Conservation (phyloP, 257 asterid species). For the Perilla frutescens region DNA sequence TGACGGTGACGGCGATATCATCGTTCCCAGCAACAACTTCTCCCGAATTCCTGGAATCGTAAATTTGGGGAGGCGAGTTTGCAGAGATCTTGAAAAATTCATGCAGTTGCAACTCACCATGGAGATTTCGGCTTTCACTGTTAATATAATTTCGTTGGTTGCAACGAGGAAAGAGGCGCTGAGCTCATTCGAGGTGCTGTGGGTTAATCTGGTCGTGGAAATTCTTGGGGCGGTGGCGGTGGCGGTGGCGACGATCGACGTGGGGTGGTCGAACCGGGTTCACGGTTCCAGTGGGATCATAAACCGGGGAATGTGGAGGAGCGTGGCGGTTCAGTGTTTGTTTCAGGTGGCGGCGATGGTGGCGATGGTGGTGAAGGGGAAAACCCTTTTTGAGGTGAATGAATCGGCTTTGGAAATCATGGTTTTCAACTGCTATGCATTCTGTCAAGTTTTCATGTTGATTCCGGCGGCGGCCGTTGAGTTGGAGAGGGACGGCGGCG, state of each 20-base stretch:
- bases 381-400: slow-evolving; percentile 22
- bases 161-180: slow-evolving; percentile 26
- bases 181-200: slow-evolving; percentile 44
- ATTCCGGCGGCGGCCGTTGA: slow-evolving; percentile 33
- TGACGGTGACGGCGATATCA: slow-evolving; percentile 31
- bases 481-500: neutral
- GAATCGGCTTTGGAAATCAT: slow-evolving; percentile 25
- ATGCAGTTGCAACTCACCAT: slow-evolving; percentile 40
- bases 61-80: slow-evolving; percentile 40
- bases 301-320: slow-evolving; percentile 41
- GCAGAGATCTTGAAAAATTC: slow-evolving; percentile 40
- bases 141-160: slow-evolving; percentile 38
- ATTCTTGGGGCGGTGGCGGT: slow-evolving; percentile 44
- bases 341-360: slow-evolving; percentile 39
- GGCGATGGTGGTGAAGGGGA: slow-evolving; percentile 38
- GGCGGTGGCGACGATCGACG: slow-evolving; percentile 28
- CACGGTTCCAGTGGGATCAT: slow-evolving; percentile 30
- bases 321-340: slow-evolving; percentile 35
- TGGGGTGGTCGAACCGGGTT: neutral
- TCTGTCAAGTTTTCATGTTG: slow-evolving; percentile 50
- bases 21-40: slow-evolving; percentile 17
- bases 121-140: slow-evolving; percentile 43
- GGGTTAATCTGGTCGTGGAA: slow-evolving; percentile 48
- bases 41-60: slow-evolving; percentile 35
- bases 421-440: slow-evolving; percentile 41